Conservation (phyloP, 805 yeast genomes). For the Suhomyces tanzawaensis region DNA sequence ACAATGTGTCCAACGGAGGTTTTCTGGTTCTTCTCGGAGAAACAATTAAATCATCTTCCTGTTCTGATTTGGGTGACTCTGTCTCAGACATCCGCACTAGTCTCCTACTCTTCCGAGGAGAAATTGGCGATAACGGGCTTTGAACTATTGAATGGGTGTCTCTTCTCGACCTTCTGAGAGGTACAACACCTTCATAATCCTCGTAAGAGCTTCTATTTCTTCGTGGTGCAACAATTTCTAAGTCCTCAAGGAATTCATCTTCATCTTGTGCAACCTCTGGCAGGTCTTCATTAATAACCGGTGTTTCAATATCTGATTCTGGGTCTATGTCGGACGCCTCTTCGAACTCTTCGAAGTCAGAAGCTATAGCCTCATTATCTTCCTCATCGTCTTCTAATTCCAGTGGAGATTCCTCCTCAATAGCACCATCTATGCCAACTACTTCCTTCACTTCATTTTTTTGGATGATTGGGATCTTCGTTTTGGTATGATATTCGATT, state of each 20-base stretch:
- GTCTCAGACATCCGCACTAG: too few relatives aligned
- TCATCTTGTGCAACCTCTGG: not conserved
- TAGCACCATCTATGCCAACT: slow-evolving; percentile 13
- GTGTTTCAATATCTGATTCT: slow-evolving; percentile 1
- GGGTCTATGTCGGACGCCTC: not conserved
- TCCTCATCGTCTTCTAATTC: slow-evolving; percentile 24
- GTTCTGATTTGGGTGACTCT: too few relatives aligned
- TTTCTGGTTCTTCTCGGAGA: too few relatives aligned
- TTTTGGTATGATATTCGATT: slow-evolving; percentile 13
- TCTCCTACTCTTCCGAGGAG: too few relatives aligned
- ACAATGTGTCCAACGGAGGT: too few relatives aligned
- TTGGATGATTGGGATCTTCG: slow-evolving; percentile 11
- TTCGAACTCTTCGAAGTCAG: slow-evolving; percentile 6
- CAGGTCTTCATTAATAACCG: not conserved
- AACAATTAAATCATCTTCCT: too few relatives aligned
- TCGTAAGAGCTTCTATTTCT: too few relatives aligned
- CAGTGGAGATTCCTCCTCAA: slow-evolving; percentile 20
- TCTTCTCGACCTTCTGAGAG: too few relatives aligned
- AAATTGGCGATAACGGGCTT: too few relatives aligned
- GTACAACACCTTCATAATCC: too few relatives aligned
- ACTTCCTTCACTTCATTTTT: slow-evolving; percentile 8
- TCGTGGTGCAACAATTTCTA: not conserved
- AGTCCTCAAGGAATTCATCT: too few relatives aligned
- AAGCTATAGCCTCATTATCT: slow-evolving; percentile 12
- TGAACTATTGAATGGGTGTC: too few relatives aligned